Conservation (phyloP, 306 rosid genomes). For the barrel medic (Medicago truncatula) region DNA sequence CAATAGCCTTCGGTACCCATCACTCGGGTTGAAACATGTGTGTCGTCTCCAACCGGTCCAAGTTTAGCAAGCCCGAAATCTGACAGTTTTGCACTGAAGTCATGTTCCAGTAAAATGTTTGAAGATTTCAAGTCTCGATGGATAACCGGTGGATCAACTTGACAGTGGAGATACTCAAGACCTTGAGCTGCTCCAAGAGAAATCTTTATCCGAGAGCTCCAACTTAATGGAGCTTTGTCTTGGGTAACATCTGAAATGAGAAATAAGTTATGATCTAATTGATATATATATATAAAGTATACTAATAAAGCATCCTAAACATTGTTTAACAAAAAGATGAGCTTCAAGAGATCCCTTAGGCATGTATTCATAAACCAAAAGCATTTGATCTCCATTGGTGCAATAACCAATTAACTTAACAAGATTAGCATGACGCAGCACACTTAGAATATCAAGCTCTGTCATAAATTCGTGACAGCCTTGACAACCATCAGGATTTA, state of each 20-base stretch:
- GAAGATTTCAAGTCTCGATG: conserved; percentile 96
- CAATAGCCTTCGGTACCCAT: conserved; percentile 98
- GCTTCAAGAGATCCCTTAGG: conserved; percentile 83
- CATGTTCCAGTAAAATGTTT: conserved; percentile 80
- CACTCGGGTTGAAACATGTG: conserved; percentile 96
- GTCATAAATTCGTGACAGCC: conserved; percentile 91
- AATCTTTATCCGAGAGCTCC: conserved; percentile 83
- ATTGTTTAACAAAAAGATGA: conserved; percentile 74
- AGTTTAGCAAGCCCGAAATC: conserved; percentile 97
- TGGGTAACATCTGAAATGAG: conserved; percentile 56
- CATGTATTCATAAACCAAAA: too few relatives aligned
- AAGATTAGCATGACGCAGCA: conserved; percentile 85
- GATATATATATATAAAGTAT: conserved; percentile 9
- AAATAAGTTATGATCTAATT: conserved; percentile 26
- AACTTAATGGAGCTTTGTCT: conserved; percentile 68
- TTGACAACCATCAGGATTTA: conserved; percentile 79
- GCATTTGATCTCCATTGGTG: conserved; percentile 94
- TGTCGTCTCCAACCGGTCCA: conserved; percentile 93
- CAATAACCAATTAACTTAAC: conserved; percentile 93
- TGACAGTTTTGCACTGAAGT: conserved; percentile 85
- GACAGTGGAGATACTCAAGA: conserved; percentile 90
- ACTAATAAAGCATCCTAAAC: conserved; percentile 24
- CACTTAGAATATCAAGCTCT: conserved; percentile 93
- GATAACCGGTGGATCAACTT: conserved; percentile 92
- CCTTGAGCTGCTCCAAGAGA: conserved; percentile 92